Percentiles rank a stretch among this genome's conserved stretches.
These are phyloP conservation scores for Botryotinia calthae DNA, from an alignment of 2,329 filamentous ascomycete species.

Conservation along the genomic window DNA sequence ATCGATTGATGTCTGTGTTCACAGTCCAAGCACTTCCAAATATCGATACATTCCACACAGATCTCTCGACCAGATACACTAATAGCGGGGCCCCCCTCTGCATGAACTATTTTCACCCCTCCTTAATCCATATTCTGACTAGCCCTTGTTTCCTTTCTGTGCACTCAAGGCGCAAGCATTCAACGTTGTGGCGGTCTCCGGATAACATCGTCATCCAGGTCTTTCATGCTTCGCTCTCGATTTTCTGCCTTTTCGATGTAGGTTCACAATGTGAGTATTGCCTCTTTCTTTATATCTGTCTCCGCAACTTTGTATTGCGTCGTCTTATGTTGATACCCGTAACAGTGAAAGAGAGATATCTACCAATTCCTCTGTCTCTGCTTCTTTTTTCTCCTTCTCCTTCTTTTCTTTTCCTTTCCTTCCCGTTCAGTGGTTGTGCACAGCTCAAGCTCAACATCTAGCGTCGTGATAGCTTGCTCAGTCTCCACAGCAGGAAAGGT, in stretches of 20 bases:
- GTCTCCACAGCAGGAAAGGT: neutral
- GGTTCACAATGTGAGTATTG: neutral
- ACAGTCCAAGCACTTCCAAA: neutral
- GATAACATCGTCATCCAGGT: conserved; percentile 3
- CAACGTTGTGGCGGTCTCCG: neutral
- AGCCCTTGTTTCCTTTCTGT: neutral
- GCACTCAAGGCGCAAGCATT: neutral
- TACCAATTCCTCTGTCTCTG: neutral
- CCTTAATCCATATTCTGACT: neutral
- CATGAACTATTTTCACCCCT: conserved; percentile 1
- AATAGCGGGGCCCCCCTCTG: conserved; percentile 1
- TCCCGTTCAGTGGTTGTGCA: neutral
- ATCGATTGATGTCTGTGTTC: neutral
- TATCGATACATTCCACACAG: neutral
- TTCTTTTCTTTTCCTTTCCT: neutral
- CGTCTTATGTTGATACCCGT: neutral
- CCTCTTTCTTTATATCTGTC: neutral
- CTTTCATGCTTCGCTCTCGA: neutral
- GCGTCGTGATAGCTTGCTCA: neutral
- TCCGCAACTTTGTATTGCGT: neutral
- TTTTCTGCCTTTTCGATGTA: neutral
- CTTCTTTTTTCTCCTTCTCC: too few relatives aligned
- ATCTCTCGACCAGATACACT: neutral
- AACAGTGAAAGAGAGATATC: neutral
- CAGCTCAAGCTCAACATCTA: neutral